Percentiles rank a stretch among this genome's conserved stretches.
phyloP scores from a whole-genome alignment of 164 flowering plant species.

The Magnolia sinica region DNA sequence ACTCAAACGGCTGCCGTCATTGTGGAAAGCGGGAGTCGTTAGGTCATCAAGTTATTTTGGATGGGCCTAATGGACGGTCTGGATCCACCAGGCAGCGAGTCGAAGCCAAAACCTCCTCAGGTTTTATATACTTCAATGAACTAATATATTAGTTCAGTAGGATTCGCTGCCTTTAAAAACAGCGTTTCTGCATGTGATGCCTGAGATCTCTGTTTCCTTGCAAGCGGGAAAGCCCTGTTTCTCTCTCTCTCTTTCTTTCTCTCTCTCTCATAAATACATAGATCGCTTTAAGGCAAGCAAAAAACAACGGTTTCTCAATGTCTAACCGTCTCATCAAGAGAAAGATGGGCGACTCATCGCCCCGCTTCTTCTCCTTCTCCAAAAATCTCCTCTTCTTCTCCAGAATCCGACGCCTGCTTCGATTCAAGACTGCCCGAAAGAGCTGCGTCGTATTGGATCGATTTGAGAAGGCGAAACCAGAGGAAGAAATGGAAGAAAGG shows the following conservation, averaged over 20 bases:
- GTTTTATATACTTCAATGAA: neutral
- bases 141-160: neutral
- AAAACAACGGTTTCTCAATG: neutral
- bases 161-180: slow-evolving; percentile 5
- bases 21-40: neutral
- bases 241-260: neutral
- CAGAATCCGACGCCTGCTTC: slow-evolving; percentile 42
- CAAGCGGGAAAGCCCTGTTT: neutral
- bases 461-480: neutral
- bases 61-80: neutral
- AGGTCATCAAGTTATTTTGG: too few relatives aligned
- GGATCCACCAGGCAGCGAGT: neutral
- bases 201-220: slow-evolving; percentile 12
- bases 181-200: slow-evolving; percentile 15
- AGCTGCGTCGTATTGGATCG: neutral
- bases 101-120: neutral
- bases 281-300: neutral
- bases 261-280: neutral
- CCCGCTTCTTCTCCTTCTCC: slow-evolving; percentile 4
- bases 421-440: slow-evolving; percentile 23
- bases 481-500: slow-evolving; percentile 1
- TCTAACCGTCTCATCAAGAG: neutral
- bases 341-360: slow-evolving; percentile 1
- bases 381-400: slow-evolving; percentile 47
- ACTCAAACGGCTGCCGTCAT: neutral